Base-by-base conservation (phyloP, 1,139 yeast genomes). In the Torulaspora pretoriensis region DNA sequence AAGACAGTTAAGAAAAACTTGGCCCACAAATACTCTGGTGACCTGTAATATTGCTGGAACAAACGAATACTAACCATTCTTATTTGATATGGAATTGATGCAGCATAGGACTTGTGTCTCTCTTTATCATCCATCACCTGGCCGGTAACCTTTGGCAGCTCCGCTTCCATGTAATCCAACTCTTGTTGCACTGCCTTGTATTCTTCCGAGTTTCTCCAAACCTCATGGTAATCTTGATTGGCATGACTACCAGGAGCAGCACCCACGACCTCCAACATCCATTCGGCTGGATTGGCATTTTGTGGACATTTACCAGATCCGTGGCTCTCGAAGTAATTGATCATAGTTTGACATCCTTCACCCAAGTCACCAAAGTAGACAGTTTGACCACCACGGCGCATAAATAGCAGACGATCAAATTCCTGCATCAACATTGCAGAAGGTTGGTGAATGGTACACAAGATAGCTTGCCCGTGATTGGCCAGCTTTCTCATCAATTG, bases 401-500 rank as follows among this genome's bases (percentile, higher is more conserved):
- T 69, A 61, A 85, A 82, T 51, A 85, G 68, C 51, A 85, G 69
- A 50, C 94, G 76, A 59, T 85, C 95, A 61, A 85, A 86, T 56
- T 83, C 86, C 61, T 83, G 83, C 68, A 84, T 74, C 59, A 84
- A 68, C 44, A 83, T 73, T 34, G 94, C 90, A 4, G 90, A 82
- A 47, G 94, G 94, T 65, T 84, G 94, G 64, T 84, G 94, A 53
- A 84, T 84, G 9, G 94, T 84, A 69, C 92, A 84, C 60, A 84
- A 68, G 57, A 85, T 81, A 34, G 95, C 90, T 67, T 85, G 95
- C 22, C 95, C 95, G 54, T 80, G 81, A 61, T 78, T 72, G 16
- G 92, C 84, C 46, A 85, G 72, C 62, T 80, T 81, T 65, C 87
- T 76, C 77, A 85, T 77, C 64, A 86, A 72, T 60, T 81, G 80